These are phyloP conservation scores for Strobilomyces echinocephalus DNA, from an alignment of 768 basidiomycete species.

Conservation along the genomic window DNA sequence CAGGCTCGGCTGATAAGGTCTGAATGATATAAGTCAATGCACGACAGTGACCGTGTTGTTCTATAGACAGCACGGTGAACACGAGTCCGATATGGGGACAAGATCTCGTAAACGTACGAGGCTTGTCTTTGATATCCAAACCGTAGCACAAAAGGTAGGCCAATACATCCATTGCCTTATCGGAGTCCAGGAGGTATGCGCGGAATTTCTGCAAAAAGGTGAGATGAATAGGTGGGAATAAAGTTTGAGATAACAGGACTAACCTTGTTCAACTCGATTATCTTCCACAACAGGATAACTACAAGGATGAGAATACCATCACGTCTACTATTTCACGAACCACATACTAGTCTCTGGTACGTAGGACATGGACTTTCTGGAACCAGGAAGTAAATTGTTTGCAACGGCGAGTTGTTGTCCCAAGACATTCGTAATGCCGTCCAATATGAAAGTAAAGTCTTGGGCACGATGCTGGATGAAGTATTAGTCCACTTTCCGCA, in stretches of 20 bases:
- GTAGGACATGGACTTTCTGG: constrained; percentile 78
- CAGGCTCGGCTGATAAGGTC: constrained; percentile 78
- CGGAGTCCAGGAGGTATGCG: constrained; percentile 72
- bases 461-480: constrained; percentile 71
- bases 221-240: constrained; percentile 1
- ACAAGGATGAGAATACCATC: constrained; percentile 7
- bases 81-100: neutral
- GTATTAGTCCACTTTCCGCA: constrained; percentile 8
- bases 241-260: constrained; percentile 6
- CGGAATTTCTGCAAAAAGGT: constrained; percentile 76
- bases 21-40: constrained; percentile 90
- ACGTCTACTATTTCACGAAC: neutral
- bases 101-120: constrained; percentile 49
- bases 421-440: constrained; percentile 63
- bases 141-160: constrained; percentile 77
- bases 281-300: constrained; percentile 87
- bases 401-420: constrained; percentile 72
- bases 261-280: constrained; percentile 91
- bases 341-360: constrained; percentile 74
- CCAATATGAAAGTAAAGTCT: constrained; percentile 82
- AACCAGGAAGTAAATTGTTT: constrained; percentile 77
- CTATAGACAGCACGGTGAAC: constrained; percentile 36
- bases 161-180: constrained; percentile 70
- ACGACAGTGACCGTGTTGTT: constrained; percentile 87
- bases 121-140: constrained; percentile 90